Evolutionary conservation across 1,139 yeast genomes (phyloP), one percentile per base, ranked within the genome.

Genomic region (Trichomonascaceae sp.): DNA sequence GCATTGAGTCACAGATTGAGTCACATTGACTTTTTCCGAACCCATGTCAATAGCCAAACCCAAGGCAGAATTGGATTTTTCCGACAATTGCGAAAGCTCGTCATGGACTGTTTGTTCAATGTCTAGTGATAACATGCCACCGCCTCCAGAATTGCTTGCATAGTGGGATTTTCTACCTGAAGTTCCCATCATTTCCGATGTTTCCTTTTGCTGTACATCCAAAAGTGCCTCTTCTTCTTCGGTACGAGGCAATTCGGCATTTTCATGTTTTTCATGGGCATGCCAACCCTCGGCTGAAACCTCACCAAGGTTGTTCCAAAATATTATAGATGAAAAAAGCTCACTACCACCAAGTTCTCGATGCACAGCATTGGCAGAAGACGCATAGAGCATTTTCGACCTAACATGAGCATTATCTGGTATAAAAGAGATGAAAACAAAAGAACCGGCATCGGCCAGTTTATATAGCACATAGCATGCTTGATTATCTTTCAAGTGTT

Each of bases 301-400:
- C 61, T 93, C 99, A 10, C 76, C 80, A 24, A 69, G 72, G 70
- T 66, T 84, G 64, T 83, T 87, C 78, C 71, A 82, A 74, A 72
- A 83, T 62, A 66, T 70, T 62, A 67, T 81, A 51, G 82, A 78
- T 38, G 77, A 72, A 65, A 90, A 83, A 53, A 77, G 73, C 60
- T 80, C 83, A 5, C 85, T 72, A 1, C 79, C 81, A 10, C 95
- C 95, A 52, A 93, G 74, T 58, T 85, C 84, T 58, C 86, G 80
- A 52, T 87, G 71, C 49, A 93, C 71, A 0, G 95, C 83, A 65
- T 82, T 85, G 60, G 88, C 88, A 18, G 95, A 84, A 2, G 96
- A 86, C 2, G 99, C 98, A 69, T 91, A 95, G 53, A 93, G 76
- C 98, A 93, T 93, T 68, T 93, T 93, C 56, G 81, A 79, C 57